Evolutionary conservation across 129 eudicot species (phyloP).

Genomic region (Artemisia tridentata): DNA sequence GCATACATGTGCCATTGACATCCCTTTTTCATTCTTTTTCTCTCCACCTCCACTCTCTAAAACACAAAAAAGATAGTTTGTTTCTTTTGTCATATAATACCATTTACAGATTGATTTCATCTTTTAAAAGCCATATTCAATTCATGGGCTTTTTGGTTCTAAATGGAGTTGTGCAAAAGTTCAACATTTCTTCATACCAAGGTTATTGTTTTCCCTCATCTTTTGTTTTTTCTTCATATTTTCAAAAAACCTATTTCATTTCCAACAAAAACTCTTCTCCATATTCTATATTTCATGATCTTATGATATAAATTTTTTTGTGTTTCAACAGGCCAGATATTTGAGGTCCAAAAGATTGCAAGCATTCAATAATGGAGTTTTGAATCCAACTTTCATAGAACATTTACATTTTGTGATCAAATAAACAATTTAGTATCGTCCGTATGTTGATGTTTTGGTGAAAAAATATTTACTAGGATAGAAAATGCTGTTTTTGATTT

Average conservation of each 20-base stretch:
- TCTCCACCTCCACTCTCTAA: slow-evolving; percentile 32
- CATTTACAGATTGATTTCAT: slow-evolving; percentile 43
- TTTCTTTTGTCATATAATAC: slow-evolving; percentile 23
- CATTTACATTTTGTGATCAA: slow-evolving; percentile 17
- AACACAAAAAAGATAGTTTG: slow-evolving; percentile 7
- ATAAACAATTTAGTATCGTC: slow-evolving; percentile 15
- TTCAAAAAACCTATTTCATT: slow-evolving; percentile 19
- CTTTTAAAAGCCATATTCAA: slow-evolving; percentile 28
- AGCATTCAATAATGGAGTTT: slow-evolving; percentile 15
- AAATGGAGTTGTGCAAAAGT: slow-evolving; percentile 41
- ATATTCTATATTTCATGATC: slow-evolving; percentile 11
- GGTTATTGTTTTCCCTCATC: slow-evolving; percentile 38
- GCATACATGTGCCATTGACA: slow-evolving; percentile 53
- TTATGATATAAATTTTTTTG: neutral
- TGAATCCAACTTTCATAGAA: slow-evolving; percentile 13
- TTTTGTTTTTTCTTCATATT: slow-evolving; percentile 6
- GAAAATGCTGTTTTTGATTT: slow-evolving; percentile 51
- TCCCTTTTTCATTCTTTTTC: slow-evolving; percentile 29
- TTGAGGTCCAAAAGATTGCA: slow-evolving; percentile 29
- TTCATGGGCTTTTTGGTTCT: slow-evolving; percentile 34
- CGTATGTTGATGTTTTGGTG: slow-evolving; percentile 1
- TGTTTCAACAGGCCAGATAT: slow-evolving; percentile 30
- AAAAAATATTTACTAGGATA: slow-evolving; percentile 1
- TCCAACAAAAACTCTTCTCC: slow-evolving; percentile 8
- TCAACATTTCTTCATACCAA: slow-evolving; percentile 51